Evolutionary conservation across 1,284 basidiomycete species (phyloP).

Genomic region (Ceratobasidium sp.): DNA sequence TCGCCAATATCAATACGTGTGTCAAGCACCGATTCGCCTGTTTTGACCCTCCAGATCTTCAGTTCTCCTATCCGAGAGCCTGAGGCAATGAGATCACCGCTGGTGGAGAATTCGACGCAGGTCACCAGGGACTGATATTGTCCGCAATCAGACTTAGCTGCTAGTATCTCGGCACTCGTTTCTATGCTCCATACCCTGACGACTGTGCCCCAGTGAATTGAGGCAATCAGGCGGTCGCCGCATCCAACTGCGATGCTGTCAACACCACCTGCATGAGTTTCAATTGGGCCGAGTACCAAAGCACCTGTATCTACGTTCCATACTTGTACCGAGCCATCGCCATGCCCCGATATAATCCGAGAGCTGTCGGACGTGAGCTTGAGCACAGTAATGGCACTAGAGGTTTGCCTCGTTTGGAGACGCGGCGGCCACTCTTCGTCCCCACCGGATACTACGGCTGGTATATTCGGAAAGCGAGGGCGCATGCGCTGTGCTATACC

Average conservation of each 20-base stretch:
- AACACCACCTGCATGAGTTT: background rate
- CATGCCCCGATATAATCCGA: background rate
- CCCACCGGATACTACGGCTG: background rate
- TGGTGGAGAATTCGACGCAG: background rate
- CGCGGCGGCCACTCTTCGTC: constrained; percentile 4
- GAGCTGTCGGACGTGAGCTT: constrained; percentile 41
- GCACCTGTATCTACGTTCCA: constrained; percentile 13
- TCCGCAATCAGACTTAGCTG: too few relatives aligned
- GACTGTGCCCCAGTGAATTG: background rate
- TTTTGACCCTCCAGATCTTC: background rate
- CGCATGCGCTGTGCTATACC: background rate
- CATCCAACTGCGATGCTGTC: background rate
- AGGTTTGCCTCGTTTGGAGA: background rate
- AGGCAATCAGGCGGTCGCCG: background rate
- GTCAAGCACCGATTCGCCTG: background rate
- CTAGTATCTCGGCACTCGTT: background rate
- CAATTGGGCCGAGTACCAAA: background rate
- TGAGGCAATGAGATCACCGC: background rate
- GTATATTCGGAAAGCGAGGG: background rate
- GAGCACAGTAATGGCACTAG: background rate
- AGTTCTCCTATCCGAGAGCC: background rate
- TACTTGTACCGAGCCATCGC: constrained; percentile 3
- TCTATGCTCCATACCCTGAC: constrained; percentile 26
- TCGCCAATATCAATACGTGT: background rate
- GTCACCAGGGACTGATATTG: too few relatives aligned